A percentile compares a stretch with the other conserved stretches of the same genome.
Conservation (phyloP, 2,329 filamentous ascomycete genomes). For the Exophiala calicioides region DNA sequence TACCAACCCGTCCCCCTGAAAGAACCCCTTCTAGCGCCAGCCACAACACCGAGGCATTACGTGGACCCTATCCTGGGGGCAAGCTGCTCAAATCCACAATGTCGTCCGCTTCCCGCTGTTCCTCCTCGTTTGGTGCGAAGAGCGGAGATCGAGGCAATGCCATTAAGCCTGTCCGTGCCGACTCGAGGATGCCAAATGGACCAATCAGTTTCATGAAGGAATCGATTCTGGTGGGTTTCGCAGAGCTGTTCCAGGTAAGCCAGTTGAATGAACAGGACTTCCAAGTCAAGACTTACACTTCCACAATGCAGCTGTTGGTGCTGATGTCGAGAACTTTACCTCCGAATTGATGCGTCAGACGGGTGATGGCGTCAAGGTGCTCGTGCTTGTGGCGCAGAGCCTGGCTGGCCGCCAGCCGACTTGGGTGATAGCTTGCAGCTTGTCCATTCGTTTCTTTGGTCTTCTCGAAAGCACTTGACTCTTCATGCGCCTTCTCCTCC, state of each 20-base stretch:
- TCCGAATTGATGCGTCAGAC: slow-evolving; percentile 94
- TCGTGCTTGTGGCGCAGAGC: slow-evolving; percentile 95
- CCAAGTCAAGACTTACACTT: slow-evolving; percentile 67
- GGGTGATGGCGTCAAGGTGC: slow-evolving; percentile 93
- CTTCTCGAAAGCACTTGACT: slow-evolving; percentile 25
- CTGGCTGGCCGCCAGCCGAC: slow-evolving; percentile 79
- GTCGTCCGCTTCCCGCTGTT: slow-evolving; percentile 86
- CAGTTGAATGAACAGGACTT: slow-evolving; percentile 25
- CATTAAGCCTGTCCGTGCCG: slow-evolving; percentile 93
- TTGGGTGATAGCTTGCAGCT: slow-evolving; percentile 78
- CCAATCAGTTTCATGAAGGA: slow-evolving; percentile 95
- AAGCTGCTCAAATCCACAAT: slow-evolving; percentile 92
- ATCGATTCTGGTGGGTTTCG: slow-evolving; percentile 90
- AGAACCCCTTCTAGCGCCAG: slow-evolving; percentile 2
- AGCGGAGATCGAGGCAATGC: slow-evolving; percentile 91
- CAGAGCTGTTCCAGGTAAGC: slow-evolving; percentile 60
- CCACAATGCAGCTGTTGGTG: slow-evolving; percentile 97
- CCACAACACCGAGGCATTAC: slow-evolving; percentile 1
- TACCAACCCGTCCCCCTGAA: neutral
- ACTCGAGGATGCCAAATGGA: slow-evolving; percentile 95
- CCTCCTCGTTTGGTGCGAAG: slow-evolving; percentile 69
- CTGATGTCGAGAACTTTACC: slow-evolving; percentile 98
- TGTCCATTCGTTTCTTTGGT: slow-evolving; percentile 32
- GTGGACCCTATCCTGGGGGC: slow-evolving; percentile 70
- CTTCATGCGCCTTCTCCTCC: slow-evolving; percentile 38